Evolutionary conservation across 495 filamentous ascomycete species (phyloP), one percentile per base, ranked within the genome.

Genomic region (Corynascus novoguineensis): DNA sequence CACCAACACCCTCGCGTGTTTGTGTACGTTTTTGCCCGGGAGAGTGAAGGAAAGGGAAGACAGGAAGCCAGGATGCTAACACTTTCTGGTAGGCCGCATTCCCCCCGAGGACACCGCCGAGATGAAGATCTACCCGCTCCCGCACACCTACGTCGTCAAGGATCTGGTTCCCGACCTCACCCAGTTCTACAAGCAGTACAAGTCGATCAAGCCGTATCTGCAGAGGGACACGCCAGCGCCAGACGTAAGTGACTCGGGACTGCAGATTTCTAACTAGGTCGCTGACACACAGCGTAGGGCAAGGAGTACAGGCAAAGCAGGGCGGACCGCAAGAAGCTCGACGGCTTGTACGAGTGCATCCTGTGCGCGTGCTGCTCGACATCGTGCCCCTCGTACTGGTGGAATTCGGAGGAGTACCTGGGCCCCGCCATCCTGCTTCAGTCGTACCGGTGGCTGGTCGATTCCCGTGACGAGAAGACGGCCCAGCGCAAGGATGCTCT

Each of bases 161-260:
- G 93, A 98, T 70, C 82, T 98, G 59, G 92, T 98, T 12, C 92
- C 93, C 47, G 93, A 98, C 72, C 76, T 98, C 62, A 98, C 93
- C 63, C 88, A 89, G 58, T 97, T 98, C 85, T 98, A 98, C 87
- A 96, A 97, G 81, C 93, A 98, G 82, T 98, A 98, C 85, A 96
- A 96, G 77, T 96, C 92, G 22, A 96, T 98, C 78, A 95, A 98
- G 83, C 93, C 93, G 7, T 98, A 96, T 71, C 87, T 98, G 32
- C 93, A 96, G 76, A 81, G 89, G 60, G 84, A 90, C 58, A 91
- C 86, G 31, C 83, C 85, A 37, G 73, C 87, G 15, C 80, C 82
- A 35, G 86, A 93, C 66, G 89, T 90, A 80, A 70, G 85, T 64
- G 31, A 31, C 24, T 24, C 10, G 17, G 3, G n/a, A 5, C 5